Base-by-base conservation (phyloP, 2,329 filamentous ascomycete species). In the Volutella citrinella region DNA sequence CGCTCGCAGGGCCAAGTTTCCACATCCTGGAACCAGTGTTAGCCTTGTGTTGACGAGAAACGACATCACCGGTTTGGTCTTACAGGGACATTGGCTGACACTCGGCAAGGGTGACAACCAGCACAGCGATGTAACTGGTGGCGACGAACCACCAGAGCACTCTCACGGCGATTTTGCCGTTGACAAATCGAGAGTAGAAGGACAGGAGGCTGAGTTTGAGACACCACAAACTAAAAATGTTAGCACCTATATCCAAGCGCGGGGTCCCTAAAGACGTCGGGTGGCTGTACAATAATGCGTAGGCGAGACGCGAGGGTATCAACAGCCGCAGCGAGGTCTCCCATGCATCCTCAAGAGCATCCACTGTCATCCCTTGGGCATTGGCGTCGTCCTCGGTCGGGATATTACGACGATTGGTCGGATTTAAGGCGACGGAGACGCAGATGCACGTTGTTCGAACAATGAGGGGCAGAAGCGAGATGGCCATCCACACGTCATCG, bases 401-500 rank as follows among this genome's bases (percentile, higher is more conserved):
- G 10, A 26, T 28, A 7, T 13, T 12, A 15, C 16, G 27, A 4
- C 22, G 29, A 14, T 51, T 46, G 12, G 22, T 28, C 11, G 48
- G 48, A 33, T 50, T 45, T 19, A 51, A 43, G 13, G 25, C 10
- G 36, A 50, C 50, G 22, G 31, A 40, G 10, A 33, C 7, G 20
- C 34, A 24, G 27, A 51, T 51, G 32, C 38, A 38, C 13, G 36
- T 22, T 8, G 45, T 48, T 20, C 48, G 45, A 22, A 27, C 46
- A 35, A 46, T 24, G 32, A 51, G 45, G 19, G 48, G 48, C n/a
- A 51, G 16, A 12, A 51, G 41, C 16, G 48, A 45, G 15, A 51
- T 45, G 14, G 41, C 45, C 48, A 51, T 51, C 32, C 46, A 50
- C 14, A 43, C 43, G 19, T 51, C 48, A 28, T 51, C 48, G 36